Evolutionary conservation across 169 alveolate genomes (phyloP).

Genomic region (Cryptosporidium muris): DNA sequence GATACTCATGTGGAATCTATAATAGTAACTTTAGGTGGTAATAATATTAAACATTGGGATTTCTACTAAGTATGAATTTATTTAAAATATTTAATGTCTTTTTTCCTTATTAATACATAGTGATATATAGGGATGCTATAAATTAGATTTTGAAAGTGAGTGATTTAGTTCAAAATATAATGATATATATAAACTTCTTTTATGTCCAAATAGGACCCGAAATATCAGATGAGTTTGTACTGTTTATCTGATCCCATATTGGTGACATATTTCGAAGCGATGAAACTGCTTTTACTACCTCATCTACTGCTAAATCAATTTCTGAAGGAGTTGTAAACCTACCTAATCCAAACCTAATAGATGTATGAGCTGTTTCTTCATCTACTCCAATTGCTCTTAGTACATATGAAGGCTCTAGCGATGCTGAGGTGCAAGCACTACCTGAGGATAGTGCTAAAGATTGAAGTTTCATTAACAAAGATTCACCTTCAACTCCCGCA

Average conservation of each 20-base stretch:
- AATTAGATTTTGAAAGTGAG: no score
- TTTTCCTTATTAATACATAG: no score
- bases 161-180: no score
- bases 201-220: no score
- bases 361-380: constrained; percentile 97
- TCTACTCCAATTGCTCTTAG: constrained; percentile 94
- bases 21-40: no score
- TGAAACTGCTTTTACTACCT: constrained; percentile 82
- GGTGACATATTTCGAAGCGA: constrained; percentile 90
- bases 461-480: constrained; percentile 87
- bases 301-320: constrained; percentile 84
- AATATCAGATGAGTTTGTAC: no score
- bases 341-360: constrained; percentile 96
- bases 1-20: no score
- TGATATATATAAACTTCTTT: no score
- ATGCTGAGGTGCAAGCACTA: constrained; percentile 81
- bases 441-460: constrained; percentile 89
- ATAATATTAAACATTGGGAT: no score
- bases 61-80: no score
- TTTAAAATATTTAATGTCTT: no score
- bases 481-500: constrained; percentile 93
- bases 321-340: constrained; percentile 95
- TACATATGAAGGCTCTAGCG: constrained; percentile 89
- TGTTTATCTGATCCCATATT: constrained; percentile 87
- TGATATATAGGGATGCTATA: no score